Conservation (phyloP, 2,329 filamentous ascomycete species). For the Helicocarpus griseus region DNA sequence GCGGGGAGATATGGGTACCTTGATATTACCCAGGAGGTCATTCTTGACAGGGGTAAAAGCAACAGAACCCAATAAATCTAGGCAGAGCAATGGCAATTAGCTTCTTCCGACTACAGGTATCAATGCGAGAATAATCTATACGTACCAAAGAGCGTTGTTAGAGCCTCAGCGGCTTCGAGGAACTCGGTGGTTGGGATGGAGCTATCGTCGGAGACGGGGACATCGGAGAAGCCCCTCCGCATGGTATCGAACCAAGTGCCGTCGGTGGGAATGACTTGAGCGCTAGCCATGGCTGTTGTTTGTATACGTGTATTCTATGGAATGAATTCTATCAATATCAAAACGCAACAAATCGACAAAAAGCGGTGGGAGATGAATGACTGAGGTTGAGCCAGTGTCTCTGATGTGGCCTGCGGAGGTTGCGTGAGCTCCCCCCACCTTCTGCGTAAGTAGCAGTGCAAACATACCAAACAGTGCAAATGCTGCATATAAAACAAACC, state of each 20-base stretch:
- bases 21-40: constrained; percentile 86
- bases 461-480: constrained; percentile 18
- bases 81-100: background rate
- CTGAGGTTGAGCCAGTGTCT: constrained; percentile 9
- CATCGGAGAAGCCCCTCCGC: constrained; percentile 73
- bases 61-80: constrained; percentile 53
- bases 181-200: constrained; percentile 77
- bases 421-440: background rate
- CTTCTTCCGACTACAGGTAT: background rate
- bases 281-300: constrained; percentile 45
- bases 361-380: constrained; percentile 7
- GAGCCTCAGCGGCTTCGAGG: constrained; percentile 78
- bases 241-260: constrained; percentile 79
- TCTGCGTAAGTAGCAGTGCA: background rate
- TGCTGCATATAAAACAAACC: constrained; percentile 20
- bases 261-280: constrained; percentile 46
- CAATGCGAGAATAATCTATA: constrained; percentile 2
- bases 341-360: constrained; percentile 4
- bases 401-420: no score
- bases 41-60: constrained; percentile 86
- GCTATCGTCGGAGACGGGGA: constrained; percentile 67
- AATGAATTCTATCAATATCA: background rate
- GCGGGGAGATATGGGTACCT: constrained; percentile 44
- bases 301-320: background rate
- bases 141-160: constrained; percentile 78